Percentiles rank a stretch among this genome's conserved stretches.
phyloP scores from a whole-genome alignment of 1,284 basidiomycete genomes.

The Macrocystidia cucumis region DNA sequence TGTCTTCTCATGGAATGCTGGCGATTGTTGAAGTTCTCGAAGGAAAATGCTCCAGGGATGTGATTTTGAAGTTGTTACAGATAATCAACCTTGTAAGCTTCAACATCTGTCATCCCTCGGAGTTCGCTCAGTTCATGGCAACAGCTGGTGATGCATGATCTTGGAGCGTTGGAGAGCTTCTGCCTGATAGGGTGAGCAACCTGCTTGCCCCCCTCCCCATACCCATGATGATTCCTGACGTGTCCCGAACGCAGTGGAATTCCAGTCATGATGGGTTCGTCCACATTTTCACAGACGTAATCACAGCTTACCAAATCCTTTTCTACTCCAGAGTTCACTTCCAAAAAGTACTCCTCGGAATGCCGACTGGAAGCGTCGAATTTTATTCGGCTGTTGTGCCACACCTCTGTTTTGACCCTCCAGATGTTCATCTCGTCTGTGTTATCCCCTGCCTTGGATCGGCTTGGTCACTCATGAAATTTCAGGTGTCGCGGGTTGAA shows the following conservation, averaged over 20 bases:
- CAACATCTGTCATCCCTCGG: constrained; percentile 1
- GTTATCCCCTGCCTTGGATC: background rate
- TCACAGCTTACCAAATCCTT: constrained; percentile 9
- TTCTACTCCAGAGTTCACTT: constrained; percentile 65
- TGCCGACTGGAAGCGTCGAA: constrained; percentile 93
- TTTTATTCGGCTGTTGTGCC: constrained; percentile 89
- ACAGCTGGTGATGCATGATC: constrained; percentile 82
- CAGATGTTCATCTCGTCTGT: constrained; percentile 97
- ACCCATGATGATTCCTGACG: constrained; percentile 8
- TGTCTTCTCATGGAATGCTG: constrained; percentile 90
- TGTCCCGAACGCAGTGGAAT: constrained; percentile 62
- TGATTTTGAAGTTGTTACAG: constrained; percentile 77
- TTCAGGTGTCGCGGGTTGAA: constrained; percentile 88
- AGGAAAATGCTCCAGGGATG: constrained; percentile 74
- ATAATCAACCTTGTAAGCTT: constrained; percentile 80
- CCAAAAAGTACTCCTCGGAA: constrained; percentile 90
- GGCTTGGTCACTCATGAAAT: constrained; percentile 6
- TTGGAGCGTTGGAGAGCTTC: constrained; percentile 89
- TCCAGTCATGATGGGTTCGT: constrained; percentile 83
- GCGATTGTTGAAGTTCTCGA: constrained; percentile 92
- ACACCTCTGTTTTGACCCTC: constrained; percentile 86
- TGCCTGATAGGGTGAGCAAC: constrained; percentile 78
- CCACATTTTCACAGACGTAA: background rate
- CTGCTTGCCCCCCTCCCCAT: background rate
- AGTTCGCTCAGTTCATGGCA: constrained; percentile 3